Base-by-base conservation (phyloP, 108 stramenopile species). In the Cyclotella atomus region DNA sequence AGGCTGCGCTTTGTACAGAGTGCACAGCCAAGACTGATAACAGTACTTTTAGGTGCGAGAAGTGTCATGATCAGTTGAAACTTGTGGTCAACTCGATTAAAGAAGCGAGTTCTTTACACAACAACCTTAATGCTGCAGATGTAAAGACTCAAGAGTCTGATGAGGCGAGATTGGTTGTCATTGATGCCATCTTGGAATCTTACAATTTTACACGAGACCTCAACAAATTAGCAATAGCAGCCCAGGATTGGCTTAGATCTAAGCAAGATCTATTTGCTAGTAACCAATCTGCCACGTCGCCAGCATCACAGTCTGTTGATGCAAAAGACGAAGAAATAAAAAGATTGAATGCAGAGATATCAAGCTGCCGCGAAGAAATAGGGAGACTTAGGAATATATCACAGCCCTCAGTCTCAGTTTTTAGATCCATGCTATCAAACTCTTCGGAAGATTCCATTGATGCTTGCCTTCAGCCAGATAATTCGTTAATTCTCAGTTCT, bases 311-410 rank as follows among this genome's bases (percentile, higher is more conserved):
- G 65, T 55, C n/a, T n/a, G n/a, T n/a, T n/a, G n/a, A n/a, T n/a
- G n/a, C n/a, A n/a, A 83, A 83, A 27, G 59, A 65, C 23, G 75
- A 77, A 75, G 54, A 78, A 32, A 74, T 75, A 23, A 43, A 53
- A 24, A 79, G 79, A 28, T 77, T 94, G n/a, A 85, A 91, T 63
- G 63, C 79, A 64, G 91, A 92, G 53, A 63, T 95, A 9, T 76
- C 83, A 17, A 71, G 81, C 49, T 91, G 89, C 67, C 80, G 87
- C 19, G 87, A 88, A 32, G 93, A 95, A 80, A 91, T 95, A 65
- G 91, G 87, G 54, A 78, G 88, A 30, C 68, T 95, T 19, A 86
- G 67, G 52, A 87, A 77, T 35, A 59, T 73, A 16, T 63, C 85
- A n/a, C n/a, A n/a, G n/a, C n/a, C 77, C 50, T 1, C 65, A 59